These are phyloP conservation scores for Gossypioides kirkii DNA, from an alignment of 345 rosid genomes.

Conservation along the genomic window DNA sequence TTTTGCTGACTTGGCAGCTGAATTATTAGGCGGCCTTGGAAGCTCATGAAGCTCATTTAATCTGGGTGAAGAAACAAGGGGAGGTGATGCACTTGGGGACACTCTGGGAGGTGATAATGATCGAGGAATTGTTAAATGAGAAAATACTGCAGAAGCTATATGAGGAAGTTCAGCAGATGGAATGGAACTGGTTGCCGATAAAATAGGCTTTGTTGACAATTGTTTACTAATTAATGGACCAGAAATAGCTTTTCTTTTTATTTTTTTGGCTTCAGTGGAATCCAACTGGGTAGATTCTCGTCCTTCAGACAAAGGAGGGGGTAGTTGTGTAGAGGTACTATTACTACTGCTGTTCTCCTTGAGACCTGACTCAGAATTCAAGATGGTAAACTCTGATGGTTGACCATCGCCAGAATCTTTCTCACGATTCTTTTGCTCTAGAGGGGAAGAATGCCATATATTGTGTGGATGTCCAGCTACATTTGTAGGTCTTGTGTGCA, in stretches of 20 bases:
- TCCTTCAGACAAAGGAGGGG: constrained; percentile 57
- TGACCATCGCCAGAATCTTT: constrained; percentile 33
- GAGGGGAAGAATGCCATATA: constrained; percentile 81
- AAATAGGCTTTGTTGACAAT: constrained; percentile 36
- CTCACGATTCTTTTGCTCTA: constrained; percentile 69
- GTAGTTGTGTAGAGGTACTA: constrained; percentile 40
- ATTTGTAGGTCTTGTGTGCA: constrained; percentile 38
- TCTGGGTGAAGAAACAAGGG: constrained; percentile 69
- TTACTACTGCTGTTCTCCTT: constrained; percentile 34
- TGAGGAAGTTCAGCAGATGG: constrained; percentile 37
- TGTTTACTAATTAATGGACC: constrained; percentile 64
- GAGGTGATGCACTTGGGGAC: constrained; percentile 85
- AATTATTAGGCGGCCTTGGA: constrained; percentile 79
- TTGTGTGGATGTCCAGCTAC: constrained; percentile 34
- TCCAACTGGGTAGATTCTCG: constrained; percentile 30
- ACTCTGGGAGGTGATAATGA: constrained; percentile 56
- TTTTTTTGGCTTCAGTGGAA: constrained; percentile 40
- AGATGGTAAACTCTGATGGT: constrained; percentile 20
- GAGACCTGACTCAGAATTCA: constrained; percentile 24
- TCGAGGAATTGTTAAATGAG: constrained; percentile 43
- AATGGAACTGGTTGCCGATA: constrained; percentile 13
- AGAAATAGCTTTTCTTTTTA: constrained; percentile 61
- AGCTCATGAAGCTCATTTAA: constrained; percentile 85
- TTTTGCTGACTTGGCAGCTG: constrained; percentile 48
- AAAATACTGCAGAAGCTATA: constrained; percentile 38